A percentile compares a stretch with the other conserved stretches of the same genome.
phyloP scores from a whole-genome alignment of 75 land plant species.

The Pinus taeda region DNA sequence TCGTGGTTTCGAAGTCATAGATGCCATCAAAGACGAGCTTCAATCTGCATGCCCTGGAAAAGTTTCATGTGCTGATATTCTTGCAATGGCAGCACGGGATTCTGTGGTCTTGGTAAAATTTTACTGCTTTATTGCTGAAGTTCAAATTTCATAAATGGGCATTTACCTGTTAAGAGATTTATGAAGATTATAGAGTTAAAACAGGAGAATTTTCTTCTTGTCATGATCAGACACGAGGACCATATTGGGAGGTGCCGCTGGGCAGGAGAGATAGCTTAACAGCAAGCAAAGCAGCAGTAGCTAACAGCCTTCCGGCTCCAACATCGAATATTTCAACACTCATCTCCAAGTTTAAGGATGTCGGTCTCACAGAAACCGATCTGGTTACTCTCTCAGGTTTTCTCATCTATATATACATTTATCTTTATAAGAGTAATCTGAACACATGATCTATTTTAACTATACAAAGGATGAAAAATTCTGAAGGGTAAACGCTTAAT shows the following conservation, averaged over 20 bases:
- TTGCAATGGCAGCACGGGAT: conserved; percentile 17
- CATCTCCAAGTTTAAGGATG: conserved; percentile 39
- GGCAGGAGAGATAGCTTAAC: conserved; percentile 63
- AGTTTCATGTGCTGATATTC: conserved; percentile 20
- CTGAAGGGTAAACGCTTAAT: no score
- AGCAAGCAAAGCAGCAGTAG: conserved; percentile 51
- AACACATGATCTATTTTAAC: no score
- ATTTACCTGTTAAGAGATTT: no score
- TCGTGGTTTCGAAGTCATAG: conserved; percentile 25
- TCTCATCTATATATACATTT: not conserved
- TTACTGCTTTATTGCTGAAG: no score
- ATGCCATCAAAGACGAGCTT: conserved; percentile 15
- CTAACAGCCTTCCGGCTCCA: conserved; percentile 52
- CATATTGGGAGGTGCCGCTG: conserved; percentile 46
- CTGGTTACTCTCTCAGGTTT: conserved; percentile 85
- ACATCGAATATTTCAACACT: conserved; percentile 43
- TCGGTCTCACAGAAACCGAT: conserved; percentile 57
- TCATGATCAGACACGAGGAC: conserved; percentile 47
- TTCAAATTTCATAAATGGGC: no score
- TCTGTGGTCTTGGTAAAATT: conserved; percentile 3
- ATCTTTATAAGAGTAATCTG: no score
- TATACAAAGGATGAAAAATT: no score
- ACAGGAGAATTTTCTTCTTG: no score
- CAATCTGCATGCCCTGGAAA: conserved; percentile 14
- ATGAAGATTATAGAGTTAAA: no score